A percentile compares a stretch with the other conserved stretches of the same genome.
Conservation (phyloP, 345 rosid species). For the Lumnitzera littorea region DNA sequence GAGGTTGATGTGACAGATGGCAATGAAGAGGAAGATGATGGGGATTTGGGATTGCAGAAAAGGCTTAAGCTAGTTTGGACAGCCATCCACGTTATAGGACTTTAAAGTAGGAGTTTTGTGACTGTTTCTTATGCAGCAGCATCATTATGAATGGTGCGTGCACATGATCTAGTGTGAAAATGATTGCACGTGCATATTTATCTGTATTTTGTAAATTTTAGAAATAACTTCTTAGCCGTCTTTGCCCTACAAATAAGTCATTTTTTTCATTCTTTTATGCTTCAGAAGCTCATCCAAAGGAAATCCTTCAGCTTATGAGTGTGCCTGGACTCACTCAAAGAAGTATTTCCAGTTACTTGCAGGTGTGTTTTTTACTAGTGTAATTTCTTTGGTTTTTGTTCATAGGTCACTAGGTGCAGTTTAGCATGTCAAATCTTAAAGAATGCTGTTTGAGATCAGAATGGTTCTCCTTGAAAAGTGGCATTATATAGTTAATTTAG, state of each 20-base stretch:
- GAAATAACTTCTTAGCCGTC: no score
- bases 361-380: constrained; percentile 20
- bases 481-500: background rate
- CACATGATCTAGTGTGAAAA: no score
- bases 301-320: constrained; percentile 38
- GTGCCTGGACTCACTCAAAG: constrained; percentile 31
- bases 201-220: no score
- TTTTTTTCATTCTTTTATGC: constrained; percentile 1
- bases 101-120: constrained; percentile 20
- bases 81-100: constrained; percentile 28
- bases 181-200: no score
- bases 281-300: constrained; percentile 36
- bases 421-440: no score
- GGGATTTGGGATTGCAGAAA: constrained; percentile 12
- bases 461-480: no score
- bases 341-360: constrained; percentile 42
- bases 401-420: no score
- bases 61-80: constrained; percentile 40
- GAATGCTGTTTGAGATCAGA: no score
- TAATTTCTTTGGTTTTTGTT: no score
- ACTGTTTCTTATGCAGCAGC: no score
- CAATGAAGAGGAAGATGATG: constrained; percentile 6
- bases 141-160: no score
- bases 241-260: no score
- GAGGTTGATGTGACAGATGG: constrained; percentile 9